A percentile compares a stretch with the other conserved stretches of the same genome.
These are phyloP conservation scores for Rhodamnia argentea DNA, from an alignment of 345 rosid genomes.

Conservation along the genomic window DNA sequence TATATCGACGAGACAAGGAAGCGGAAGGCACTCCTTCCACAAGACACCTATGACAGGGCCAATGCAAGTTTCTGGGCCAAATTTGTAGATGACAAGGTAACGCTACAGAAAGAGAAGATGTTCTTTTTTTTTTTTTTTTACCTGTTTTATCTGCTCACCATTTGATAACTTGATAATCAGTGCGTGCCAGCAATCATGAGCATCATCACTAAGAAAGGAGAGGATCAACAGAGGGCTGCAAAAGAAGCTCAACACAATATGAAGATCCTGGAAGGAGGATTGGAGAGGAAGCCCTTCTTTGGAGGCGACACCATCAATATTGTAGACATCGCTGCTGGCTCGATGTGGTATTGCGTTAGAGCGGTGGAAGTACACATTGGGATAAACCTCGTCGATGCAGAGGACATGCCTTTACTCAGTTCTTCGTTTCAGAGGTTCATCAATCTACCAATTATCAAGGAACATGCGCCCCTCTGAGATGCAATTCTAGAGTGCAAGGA, in stretches of 20 bases:
- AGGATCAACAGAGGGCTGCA: conserved; percentile 14
- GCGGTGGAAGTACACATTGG: conserved; percentile 5
- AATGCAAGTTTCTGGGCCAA: conserved; percentile 17
- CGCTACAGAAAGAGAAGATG: background rate
- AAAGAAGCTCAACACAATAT: conserved; percentile 13
- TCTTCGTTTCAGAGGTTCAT: background rate
- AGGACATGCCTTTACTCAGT: background rate
- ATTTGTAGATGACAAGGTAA: conserved; percentile 22
- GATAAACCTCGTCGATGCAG: background rate
- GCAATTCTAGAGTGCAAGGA: background rate
- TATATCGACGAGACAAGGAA: conserved; percentile 16
- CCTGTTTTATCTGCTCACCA: background rate
- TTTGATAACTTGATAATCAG: background rate
- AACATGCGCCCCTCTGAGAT: conserved; percentile 3
- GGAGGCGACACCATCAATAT: conserved; percentile 15
- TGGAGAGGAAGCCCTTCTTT: conserved; percentile 10
- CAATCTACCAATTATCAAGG: background rate
- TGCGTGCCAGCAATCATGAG: conserved; percentile 4
- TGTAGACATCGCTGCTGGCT: conserved; percentile 14
- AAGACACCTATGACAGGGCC: conserved; percentile 7
- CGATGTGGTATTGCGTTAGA: conserved; percentile 9
- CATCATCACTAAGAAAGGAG: conserved; percentile 1
- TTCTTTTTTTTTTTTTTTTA: too few species aligned
- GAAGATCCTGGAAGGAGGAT: conserved; percentile 8
- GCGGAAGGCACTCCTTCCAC: conserved; percentile 10